Percentiles rank a stretch among this genome's conserved stretches.
Evolutionary conservation across 768 basidiomycete genomes (phyloP).

Genomic region (Postia placenta): DNA sequence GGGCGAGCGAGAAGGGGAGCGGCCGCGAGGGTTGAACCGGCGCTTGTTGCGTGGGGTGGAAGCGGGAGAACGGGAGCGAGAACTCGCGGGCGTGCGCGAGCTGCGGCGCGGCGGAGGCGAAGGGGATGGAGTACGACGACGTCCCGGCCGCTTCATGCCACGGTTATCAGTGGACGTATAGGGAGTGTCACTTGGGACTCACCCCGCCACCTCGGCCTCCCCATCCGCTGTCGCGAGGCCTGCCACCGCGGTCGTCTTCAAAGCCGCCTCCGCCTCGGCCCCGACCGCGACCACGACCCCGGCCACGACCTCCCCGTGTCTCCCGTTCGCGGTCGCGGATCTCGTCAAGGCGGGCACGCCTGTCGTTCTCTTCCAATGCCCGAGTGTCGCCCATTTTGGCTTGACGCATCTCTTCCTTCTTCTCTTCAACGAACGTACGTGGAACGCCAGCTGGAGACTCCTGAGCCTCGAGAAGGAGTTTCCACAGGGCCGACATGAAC

Average conservation of each 20-base stretch:
- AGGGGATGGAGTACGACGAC: conserved; percentile 14
- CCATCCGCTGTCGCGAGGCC: conserved; percentile 57
- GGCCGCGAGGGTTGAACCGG: conserved; percentile 14
- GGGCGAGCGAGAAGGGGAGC: conserved; percentile 29
- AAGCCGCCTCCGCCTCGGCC: conserved; percentile 39
- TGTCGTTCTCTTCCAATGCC: conserved; percentile 65
- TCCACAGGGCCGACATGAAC: conserved; percentile 91
- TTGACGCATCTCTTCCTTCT: conserved; percentile 85
- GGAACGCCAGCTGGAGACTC: conserved; percentile 85
- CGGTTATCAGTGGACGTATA: not conserved
- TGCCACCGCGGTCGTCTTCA: conserved; percentile 42
- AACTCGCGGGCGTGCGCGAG: conserved; percentile 28
- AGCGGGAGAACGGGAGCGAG: conserved; percentile 33
- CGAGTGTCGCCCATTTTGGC: conserved; percentile 57
- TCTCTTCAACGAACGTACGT: conserved; percentile 82
- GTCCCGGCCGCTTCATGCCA: conserved; percentile 10
- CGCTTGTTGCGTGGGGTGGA: conserved; percentile 14
- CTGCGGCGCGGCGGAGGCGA: conserved; percentile 29
- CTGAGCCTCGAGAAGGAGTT: conserved; percentile 89
- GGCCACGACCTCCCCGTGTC: conserved; percentile 42
- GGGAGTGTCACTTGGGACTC: conserved; percentile 11
- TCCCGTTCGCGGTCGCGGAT: conserved; percentile 56
- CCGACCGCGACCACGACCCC: conserved; percentile 56
- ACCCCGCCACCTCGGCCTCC: conserved; percentile 58
- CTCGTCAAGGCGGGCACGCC: conserved; percentile 63